Base-by-base conservation (phyloP, 192 early-diverging fungal genomes). In the Mortierella hygrophila region DNA sequence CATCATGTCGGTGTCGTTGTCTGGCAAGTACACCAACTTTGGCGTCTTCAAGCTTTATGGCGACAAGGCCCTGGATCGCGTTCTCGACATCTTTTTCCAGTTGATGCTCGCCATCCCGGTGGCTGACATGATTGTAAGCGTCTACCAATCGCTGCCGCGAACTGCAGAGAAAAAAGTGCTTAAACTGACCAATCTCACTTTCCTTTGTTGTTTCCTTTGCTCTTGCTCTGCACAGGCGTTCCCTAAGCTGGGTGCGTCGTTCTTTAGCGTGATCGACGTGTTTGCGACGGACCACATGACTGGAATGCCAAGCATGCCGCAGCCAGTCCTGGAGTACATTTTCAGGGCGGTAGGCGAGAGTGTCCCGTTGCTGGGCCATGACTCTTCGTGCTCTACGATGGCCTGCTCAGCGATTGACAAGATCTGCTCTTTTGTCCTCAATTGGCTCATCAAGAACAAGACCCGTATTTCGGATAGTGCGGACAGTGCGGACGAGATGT, bases 11-110 rank as follows among this genome's bases (percentile, higher is more conserved):
- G 91, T 91, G 9, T 90, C 95, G n/a, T 80, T 97, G 3, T 88
- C 92, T 9, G 97, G 97, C 74, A 91, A 93, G 74, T 98, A 97
- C 82, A 94, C 97, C 68, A 96, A 95, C 54, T 97, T 98, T 90
- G 96, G 96, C 15, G 95, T 97, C 38, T 96, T 97, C 89, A 93
- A 92, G 68, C 88, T 98, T 41, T 98, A 98, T 77, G 92, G 93
- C 57, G 97, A 98, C 80, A 92, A 90, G 7, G 94, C 97, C 16
- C 87, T 97, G 44, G 93, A 93, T 68, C 83, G 90, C n/a, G 94
- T 95, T 6, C 87, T 96, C 37, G 83, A 88, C 9, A 90, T 93
- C 18, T 82, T 93, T 35, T 94, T 95, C 73, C 92, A 93, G 80
- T 85, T 98, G 76, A 93, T 96, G 83, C 88, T 94, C 29, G 89